Evolutionary conservation across 2,329 filamentous ascomycete genomes (phyloP).

Genomic region (Seiridium unicorne): DNA sequence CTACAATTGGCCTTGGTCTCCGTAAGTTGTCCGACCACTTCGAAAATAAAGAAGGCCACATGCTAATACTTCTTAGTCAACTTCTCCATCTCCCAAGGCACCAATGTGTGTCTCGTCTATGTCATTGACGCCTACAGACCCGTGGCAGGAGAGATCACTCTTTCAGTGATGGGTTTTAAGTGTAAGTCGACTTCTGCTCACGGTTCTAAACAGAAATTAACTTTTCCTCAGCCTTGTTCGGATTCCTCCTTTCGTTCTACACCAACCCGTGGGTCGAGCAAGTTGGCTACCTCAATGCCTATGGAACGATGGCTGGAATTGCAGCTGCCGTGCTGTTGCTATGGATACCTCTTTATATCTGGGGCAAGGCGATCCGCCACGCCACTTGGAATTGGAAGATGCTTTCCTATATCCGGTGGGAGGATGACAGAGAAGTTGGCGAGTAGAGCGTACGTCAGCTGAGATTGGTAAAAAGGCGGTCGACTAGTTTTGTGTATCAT

Average conservation of each 20-base stretch:
- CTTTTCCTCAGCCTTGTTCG: conserved; percentile 42
- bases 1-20: conserved; percentile 53
- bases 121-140: conserved; percentile 57
- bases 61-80: conserved; percentile 36
- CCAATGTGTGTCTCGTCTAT: conserved; percentile 56
- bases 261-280: conserved; percentile 56
- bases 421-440: conserved; percentile 52
- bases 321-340: conserved; percentile 42
- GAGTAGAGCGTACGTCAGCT: conserved; percentile 33
- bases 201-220: background rate
- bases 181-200: conserved; percentile 29
- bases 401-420: conserved; percentile 46
- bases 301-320: conserved; percentile 58
- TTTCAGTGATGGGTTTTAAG: conserved; percentile 55
- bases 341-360: conserved; percentile 51
- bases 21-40: conserved; percentile 32
- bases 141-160: conserved; percentile 52
- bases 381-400: conserved; percentile 47
- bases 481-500: too few relatives aligned
- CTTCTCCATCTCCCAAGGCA: conserved; percentile 55
- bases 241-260: conserved; percentile 59
- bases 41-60: background rate
- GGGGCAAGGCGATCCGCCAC: conserved; percentile 46
- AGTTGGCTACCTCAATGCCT: conserved; percentile 49
- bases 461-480: too few relatives aligned